These are phyloP conservation scores for Sedum album DNA, from an alignment of 164 flowering plant genomes.

Conservation along the genomic window DNA sequence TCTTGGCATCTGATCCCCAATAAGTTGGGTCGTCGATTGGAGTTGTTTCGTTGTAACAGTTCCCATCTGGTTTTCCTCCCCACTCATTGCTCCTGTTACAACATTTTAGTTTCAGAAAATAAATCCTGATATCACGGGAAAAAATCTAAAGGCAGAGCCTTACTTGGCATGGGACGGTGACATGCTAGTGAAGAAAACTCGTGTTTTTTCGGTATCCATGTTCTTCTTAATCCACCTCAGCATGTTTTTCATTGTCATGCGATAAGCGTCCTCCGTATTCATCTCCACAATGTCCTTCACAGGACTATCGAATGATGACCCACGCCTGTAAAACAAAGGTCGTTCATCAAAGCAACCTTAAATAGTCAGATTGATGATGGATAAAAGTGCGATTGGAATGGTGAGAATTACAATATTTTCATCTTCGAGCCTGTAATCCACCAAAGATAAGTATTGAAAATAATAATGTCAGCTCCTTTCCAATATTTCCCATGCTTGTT, in stretches of 20 bases:
- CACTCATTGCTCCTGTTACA: slow-evolving; percentile 62
- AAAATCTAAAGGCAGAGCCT: too few relatives aligned
- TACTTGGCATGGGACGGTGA: slow-evolving; percentile 59
- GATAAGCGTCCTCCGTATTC: slow-evolving; percentile 51
- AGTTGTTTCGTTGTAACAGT: slow-evolving; percentile 71
- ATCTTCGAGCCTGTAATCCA: slow-evolving; percentile 64
- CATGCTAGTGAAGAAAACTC: slow-evolving; percentile 73
- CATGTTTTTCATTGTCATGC: slow-evolving; percentile 66
- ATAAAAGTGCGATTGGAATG: not conserved
- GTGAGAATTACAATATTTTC: slow-evolving; percentile 37
- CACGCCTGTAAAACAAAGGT: slow-evolving; percentile 27
- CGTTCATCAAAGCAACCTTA: not conserved
- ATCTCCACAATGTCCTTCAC: slow-evolving; percentile 33
- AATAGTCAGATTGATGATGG: not conserved
- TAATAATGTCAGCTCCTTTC: slow-evolving; percentile 59
- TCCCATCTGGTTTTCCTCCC: slow-evolving; percentile 55
- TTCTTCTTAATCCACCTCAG: slow-evolving; percentile 59
- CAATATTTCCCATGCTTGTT: slow-evolving; percentile 51
- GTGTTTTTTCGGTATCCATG: slow-evolving; percentile 44
- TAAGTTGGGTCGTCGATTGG: slow-evolving; percentile 57
- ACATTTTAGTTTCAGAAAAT: not conserved
- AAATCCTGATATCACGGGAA: not conserved
- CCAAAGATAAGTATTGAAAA: slow-evolving; percentile 70
- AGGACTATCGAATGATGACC: slow-evolving; percentile 53
- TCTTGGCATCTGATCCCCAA: slow-evolving; percentile 57